Evolutionary conservation across 352 stramenopile genomes (phyloP), one percentile per base, ranked within the genome.

Genomic region (Globisporangium radiosum): DNA sequence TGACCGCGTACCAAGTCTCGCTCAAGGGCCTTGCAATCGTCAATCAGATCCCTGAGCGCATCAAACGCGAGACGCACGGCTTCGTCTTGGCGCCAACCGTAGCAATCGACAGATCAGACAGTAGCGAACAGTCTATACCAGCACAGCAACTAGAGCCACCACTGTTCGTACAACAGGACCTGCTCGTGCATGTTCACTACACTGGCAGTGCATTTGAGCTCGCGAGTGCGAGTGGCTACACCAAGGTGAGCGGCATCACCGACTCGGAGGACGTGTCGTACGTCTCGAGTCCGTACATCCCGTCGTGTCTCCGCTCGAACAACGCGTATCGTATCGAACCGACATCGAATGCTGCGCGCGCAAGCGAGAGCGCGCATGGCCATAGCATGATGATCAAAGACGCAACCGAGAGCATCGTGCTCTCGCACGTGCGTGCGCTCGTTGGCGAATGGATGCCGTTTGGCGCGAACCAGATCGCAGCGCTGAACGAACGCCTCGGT

Each of bases 371-470:
- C 10, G 92, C 85, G 3, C 71, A 83, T 4, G 93, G 90, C 17
- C 80, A 85, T 47, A 88, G 86, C 52, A 97, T 96, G 61, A 97
- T 97, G 69, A 67, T 71, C 10, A 96, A 98, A 65, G 90, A 97
- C 54, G 90, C 97, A 1, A 86, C 94, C 47, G 87, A 97, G 68
- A 96, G 97, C 39, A 97, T 99, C 60, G 96, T 97, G 4, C 77
- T 99, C 14, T 97, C 98, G 19, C 93, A 94, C 17, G 95, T 99
- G 13, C 96, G 88, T 5, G 90, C 98, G 7, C 96, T 99, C 54
- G 92, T 99, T 43, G 93, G 93, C 17, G 96, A 99, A 67, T 99
- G 97, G 77, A 94, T 99, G 54, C 96, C 96, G 9, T 99, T 99
- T 65, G 96, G 96, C 37, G 86, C 94, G 11, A 99, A 99, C 71